Percentiles rank a stretch among this genome's conserved stretches.
Conservation (phyloP, 805 yeast species). For the Cyberlindnera mycetangii region DNA sequence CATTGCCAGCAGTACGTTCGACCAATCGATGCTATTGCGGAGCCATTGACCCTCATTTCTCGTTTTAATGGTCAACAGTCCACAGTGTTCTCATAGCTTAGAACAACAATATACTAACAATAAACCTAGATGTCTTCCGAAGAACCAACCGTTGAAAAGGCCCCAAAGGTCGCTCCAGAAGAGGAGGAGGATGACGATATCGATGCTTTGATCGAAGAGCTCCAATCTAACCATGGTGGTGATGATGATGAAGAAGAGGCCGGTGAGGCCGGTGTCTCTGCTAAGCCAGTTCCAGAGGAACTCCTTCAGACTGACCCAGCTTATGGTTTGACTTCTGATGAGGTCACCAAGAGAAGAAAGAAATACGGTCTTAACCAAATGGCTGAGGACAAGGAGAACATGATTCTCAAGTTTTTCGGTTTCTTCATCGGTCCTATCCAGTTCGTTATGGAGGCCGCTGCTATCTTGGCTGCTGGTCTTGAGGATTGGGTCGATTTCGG, state of each 20-base stretch:
- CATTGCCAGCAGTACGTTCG: neutral
- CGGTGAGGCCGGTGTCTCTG: constrained; percentile 49
- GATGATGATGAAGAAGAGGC: constrained; percentile 48
- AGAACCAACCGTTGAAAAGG: constrained; percentile 56
- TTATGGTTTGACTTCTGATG: constrained; percentile 73
- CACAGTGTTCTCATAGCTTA: neutral
- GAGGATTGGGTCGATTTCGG: constrained; percentile 99
- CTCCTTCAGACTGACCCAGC: constrained; percentile 78
- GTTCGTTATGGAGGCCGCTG: constrained; percentile 97
- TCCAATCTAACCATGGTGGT: constrained; percentile 62
- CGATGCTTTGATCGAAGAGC: constrained; percentile 71
- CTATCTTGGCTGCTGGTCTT: constrained; percentile 91
- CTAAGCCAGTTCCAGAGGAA: constrained; percentile 84
- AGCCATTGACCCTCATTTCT: neutral
- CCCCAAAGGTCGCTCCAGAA: constrained; percentile 45
- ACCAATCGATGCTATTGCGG: neutral
- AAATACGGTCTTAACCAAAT: constrained; percentile 87
- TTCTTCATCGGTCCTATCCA: constrained; percentile 95
- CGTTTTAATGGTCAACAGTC: neutral
- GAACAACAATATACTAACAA: constrained; percentile 11
- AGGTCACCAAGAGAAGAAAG: constrained; percentile 81
- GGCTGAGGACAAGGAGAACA: constrained; percentile 84
- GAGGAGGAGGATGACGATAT: constrained; percentile 69
- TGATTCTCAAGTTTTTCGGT: constrained; percentile 74
- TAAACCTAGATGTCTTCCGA: constrained; percentile 25